Base-by-base conservation (phyloP, 495 filamentous ascomycete species). In the Daldinia bambusicola region DNA sequence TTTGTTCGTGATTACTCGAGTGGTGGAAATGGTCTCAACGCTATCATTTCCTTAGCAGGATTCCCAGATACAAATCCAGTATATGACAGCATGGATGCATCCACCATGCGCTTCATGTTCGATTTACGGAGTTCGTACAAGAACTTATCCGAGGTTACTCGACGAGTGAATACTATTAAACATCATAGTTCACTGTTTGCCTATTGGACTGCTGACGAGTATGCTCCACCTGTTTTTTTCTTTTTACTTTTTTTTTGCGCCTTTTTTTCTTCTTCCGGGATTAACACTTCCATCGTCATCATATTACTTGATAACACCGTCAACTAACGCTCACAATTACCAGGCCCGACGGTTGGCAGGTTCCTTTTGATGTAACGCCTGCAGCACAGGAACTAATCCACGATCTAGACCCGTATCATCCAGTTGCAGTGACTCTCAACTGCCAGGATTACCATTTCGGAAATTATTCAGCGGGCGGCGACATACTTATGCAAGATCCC, bases 391-490 rank as follows among this genome's bases (percentile, higher is more conserved):
- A 81, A 4, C 74, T 84, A 1, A 83, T 92, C 70, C 83, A 84
- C 51, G 63, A 67, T 0, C 72, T 90, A 0, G 91, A 93, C 76
- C 89, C 89, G 0, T 92, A 91, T 75, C 90, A 92, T 75, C 90
- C 90, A 0, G 85, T 90, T 4, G 86, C 85, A 0, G 79, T 92
- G 0, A 85, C 85, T 0, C 82, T 92, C 31, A 92, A 92, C 78
- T 93, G 91, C 83, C 83, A 86, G 41, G 88, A 92, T 74, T 92
- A 89, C 78, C 85, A 89, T 74, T 93, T 89, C 74, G 74, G 71
- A n/a, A 74, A 86, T 4, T 92, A 93, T 78, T 76, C 84, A 0
- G 67, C 80, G 4, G 86, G 86, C 10, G 89, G 86, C 10, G 89
- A 92, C 70, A 89, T 92, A 66, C 76, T 92, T 48, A 86, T 92